A percentile compares a stretch with the other conserved stretches of the same genome.
phyloP scores from a whole-genome alignment of 2,329 filamentous ascomycete genomes.

The Macroventuria anomochaeta region DNA sequence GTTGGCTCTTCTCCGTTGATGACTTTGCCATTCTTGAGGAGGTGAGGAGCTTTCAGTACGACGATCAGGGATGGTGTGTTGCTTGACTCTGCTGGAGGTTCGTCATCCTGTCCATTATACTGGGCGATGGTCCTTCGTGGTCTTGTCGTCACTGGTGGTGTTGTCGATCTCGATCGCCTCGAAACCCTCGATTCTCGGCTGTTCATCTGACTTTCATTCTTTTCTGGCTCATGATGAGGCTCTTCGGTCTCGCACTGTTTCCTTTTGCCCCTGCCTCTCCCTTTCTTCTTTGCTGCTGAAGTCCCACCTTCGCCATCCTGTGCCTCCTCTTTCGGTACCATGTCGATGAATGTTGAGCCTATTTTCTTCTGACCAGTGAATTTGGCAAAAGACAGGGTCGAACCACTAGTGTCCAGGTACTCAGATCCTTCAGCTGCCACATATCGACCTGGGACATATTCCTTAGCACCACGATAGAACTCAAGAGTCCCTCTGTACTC shows the following conservation, averaged over 20 bases:
- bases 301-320: slow-evolving; percentile 1
- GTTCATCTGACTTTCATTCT: not conserved
- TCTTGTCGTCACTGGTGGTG: not conserved
- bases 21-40: not conserved
- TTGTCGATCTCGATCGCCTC: not conserved
- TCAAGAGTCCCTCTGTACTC: slow-evolving; percentile 24
- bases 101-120: not conserved
- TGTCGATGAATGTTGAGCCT: slow-evolving; percentile 31
- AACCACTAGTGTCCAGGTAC: slow-evolving; percentile 40
- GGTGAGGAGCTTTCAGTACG: not conserved
- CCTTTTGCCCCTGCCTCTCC: not conserved
- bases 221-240: too few species aligned
- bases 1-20: not conserved
- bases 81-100: not conserved
- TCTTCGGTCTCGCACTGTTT: not conserved
- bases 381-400: slow-evolving; percentile 22
- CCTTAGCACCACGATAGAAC: slow-evolving; percentile 25
- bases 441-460: slow-evolving; percentile 37
- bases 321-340: slow-evolving; percentile 24
- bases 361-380: slow-evolving; percentile 36
- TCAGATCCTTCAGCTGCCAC: slow-evolving; percentile 31
- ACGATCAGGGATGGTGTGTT: not conserved
- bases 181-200: not conserved
- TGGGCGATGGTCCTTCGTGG: not conserved
- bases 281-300: not conserved